Conservation (phyloP, 2,329 filamentous ascomycete genomes). For the Cephalotrichum gorgonifer region DNA sequence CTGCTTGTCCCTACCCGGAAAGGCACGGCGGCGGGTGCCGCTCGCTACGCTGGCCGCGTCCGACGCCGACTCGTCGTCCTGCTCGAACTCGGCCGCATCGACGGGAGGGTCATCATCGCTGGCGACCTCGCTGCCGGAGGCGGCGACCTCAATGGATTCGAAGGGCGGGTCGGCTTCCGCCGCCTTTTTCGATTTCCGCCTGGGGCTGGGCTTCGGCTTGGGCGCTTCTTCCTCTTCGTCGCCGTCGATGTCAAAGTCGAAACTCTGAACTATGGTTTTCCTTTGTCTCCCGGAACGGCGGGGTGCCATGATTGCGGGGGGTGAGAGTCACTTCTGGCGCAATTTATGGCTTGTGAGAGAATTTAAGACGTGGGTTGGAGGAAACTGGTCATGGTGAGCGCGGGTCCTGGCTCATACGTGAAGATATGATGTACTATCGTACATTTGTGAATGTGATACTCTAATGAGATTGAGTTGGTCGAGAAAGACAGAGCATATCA, state of each 20-base stretch:
- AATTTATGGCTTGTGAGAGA: background rate
- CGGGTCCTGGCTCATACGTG: background rate
- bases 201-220: slow-evolving; percentile 15
- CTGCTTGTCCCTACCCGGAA: slow-evolving; percentile 17
- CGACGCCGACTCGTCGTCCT: slow-evolving; percentile 6
- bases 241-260: slow-evolving; percentile 22
- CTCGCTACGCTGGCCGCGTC: slow-evolving; percentile 16
- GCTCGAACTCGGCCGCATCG: background rate
- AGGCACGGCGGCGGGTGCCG: slow-evolving; percentile 12
- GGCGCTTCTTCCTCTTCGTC: slow-evolving; percentile 17
- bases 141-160: too few species aligned
- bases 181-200: slow-evolving; percentile 20
- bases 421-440: too few species aligned
- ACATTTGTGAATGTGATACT: background rate
- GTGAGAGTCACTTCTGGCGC: background rate
- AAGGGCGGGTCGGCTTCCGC: slow-evolving; percentile 19
- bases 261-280: slow-evolving; percentile 16
- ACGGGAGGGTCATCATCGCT: slow-evolving; percentile 1
- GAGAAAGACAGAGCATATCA: too few species aligned
- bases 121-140: too few species aligned
- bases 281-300: slow-evolving; percentile 4
- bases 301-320: background rate
- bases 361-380: background rate
- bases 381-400: background rate
- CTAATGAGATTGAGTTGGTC: background rate